phyloP scores from a whole-genome alignment of 768 basidiomycete species.

The Phaeotremella fagi region DNA sequence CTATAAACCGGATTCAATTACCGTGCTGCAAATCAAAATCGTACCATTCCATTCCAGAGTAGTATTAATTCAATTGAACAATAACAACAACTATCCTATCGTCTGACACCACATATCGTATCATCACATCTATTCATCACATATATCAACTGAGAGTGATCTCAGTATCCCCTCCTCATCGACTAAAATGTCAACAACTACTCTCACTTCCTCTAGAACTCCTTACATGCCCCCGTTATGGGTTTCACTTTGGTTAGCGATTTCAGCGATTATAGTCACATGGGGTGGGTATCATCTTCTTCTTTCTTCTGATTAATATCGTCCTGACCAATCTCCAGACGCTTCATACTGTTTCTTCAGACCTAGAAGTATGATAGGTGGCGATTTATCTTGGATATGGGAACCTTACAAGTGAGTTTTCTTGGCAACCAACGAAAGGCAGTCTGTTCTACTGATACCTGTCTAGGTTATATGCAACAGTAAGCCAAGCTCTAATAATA shows the following conservation, averaged over 20 bases:
- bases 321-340: conserved; percentile 9
- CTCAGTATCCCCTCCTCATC: not conserved
- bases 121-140: not conserved
- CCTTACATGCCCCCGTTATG: conserved; percentile 25
- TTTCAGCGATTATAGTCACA: conserved; percentile 31
- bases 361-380: conserved; percentile 78
- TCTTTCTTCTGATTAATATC: not conserved
- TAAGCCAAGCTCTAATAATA: not conserved
- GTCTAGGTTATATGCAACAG: conserved; percentile 7
- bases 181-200: not conserved
- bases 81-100: too few species aligned
- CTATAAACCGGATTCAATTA: too few species aligned
- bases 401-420: conserved; percentile 60
- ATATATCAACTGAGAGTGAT: not conserved
- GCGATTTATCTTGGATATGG: conserved; percentile 91
- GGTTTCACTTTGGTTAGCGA: conserved; percentile 41
- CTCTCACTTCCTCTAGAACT: too few species aligned
- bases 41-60: not conserved
- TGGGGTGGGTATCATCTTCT: conserved; percentile 33
- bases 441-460: not conserved
- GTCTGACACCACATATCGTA: not conserved
- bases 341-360: conserved; percentile 48
- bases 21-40: too few species aligned
- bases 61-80: not conserved
- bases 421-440: not conserved